Evolutionary conservation across 2,329 filamentous ascomycete genomes (phyloP), one percentile per base, ranked within the genome.

Genomic region (Aspergillus puulaauensis): DNA sequence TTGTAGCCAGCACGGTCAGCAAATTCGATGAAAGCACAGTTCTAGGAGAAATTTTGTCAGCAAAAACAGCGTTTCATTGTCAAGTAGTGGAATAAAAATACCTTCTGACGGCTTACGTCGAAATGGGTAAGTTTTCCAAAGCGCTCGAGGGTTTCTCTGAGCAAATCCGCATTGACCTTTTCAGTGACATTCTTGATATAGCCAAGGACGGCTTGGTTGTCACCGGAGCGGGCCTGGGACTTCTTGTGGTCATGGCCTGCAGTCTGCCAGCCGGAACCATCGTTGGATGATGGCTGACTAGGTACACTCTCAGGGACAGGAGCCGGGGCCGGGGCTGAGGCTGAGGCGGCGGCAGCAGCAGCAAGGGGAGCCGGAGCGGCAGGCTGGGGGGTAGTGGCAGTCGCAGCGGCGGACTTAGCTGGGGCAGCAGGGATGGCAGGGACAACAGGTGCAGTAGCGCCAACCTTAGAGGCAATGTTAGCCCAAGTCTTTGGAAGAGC

Each of bases 171-270:
- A 71, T 90, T 85, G 52, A 99, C 88, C 78, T 92, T 93, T 35
- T 96, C 92, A 50, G 88, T 93, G 50, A 98, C 93, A 68, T 93
- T 96, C 82, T 96, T 96, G 76, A 99, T 91, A 76, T 97, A 98
- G 19, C 90, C 95, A 66, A 92, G 85, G 54, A 88, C 88, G 61
- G 86, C 86, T 62, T 93, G 89, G 69, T 91, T 89, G 69, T 93
- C 90, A 47, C 79, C 72, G 24, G 81, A 75, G 51, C 91, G 86
- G 68, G 87, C 88, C 73, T 95, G 90, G 72, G 91, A 88, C 82
- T 95, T 95, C 67, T 89, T 89, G 75, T 96, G 90, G 56, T 86
- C 84, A 57, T 78, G 77, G 56, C 89, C 88, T 55, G 90, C 93
- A 49, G 90, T 93, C 76, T 96, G 93, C 95, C 95, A 99, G 70